Evolutionary conservation across 352 stramenopile species (phyloP), one percentile per base, ranked within the genome.

Genomic region (Globisporangium barbulae): DNA sequence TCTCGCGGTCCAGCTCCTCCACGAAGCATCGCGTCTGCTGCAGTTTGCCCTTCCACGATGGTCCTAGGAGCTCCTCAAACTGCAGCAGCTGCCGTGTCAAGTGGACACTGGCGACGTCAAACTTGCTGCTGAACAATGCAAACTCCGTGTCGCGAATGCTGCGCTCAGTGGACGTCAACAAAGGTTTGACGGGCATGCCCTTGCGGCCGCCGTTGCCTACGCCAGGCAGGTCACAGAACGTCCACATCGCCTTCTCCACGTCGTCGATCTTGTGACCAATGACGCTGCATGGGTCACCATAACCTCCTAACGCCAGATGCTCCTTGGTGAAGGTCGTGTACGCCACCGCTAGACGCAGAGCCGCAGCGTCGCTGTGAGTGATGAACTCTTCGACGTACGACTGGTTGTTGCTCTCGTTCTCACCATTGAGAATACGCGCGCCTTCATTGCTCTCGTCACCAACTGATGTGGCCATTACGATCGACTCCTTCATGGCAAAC

Each of bases 161-260:
- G 28, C 83, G 81, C 52, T 85, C 76, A 1, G 74, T 63, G 9
- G 67, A 44, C 1, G 72, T 73, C 2, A 84, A 59, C 31, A 56
- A 59, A 19, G 85, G 66, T 10, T 60, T 49, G 31, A 73, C 28
- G 5, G 85, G 85, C 69, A 93, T 83, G 0, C 63, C 64, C 45
- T 90, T 90, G 47, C 85, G 71, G 0, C 85, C 85, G n/a, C 53
- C 53, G 47, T 90, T 89, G 21, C 83, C 81, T 9, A 91, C 77
- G 22, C 85, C 85, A n/a, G 79, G 81, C 3, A 91, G 69, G 57
- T 93, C 81, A 31, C 72, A 83, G 45, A 35, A 50, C 7, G 55
- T 57, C 85, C 82, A 93, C 61, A 91, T 81, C 5, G 58, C 31
- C 25, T 79, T 79, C 56, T 93, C 85, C 0, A 87, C 25, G 4